These are phyloP conservation scores for Nannizzia gypsea DNA, from an alignment of 2,329 filamentous ascomycete species.

Conservation along the genomic window DNA sequence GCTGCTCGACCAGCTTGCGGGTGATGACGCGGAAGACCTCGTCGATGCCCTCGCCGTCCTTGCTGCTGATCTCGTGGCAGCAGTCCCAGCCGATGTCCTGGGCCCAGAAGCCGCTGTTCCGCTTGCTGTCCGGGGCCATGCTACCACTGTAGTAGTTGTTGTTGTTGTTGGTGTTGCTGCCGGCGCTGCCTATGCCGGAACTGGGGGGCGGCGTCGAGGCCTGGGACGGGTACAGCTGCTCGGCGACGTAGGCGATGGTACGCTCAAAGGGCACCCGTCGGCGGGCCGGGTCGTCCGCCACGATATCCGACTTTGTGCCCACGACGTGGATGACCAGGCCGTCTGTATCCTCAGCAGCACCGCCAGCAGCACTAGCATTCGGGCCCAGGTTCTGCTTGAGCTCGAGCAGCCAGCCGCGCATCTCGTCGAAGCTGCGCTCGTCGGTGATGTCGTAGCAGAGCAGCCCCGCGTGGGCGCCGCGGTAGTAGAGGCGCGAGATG, in stretches of 20 bases:
- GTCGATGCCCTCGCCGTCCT: constrained; percentile 88
- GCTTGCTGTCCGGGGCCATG: constrained; percentile 30
- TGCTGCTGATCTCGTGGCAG: constrained; percentile 91
- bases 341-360: constrained; percentile 22
- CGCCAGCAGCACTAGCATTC: constrained; percentile 28
- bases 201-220: constrained; percentile 57
- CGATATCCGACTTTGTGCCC: constrained; percentile 84
- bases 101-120: constrained; percentile 53
- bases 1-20: constrained; percentile 68
- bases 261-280: constrained; percentile 87
- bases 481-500: constrained; percentile 91
- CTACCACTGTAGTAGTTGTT: constrained; percentile 16
- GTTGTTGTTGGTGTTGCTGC: constrained; percentile 9
- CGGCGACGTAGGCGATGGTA: constrained; percentile 89
- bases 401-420: constrained; percentile 83
- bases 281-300: constrained; percentile 64
- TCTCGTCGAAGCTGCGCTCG: constrained; percentile 72
- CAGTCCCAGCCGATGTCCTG: constrained; percentile 93
- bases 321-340: constrained; percentile 79
- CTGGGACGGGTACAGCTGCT: constrained; percentile 67
- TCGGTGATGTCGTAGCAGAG: constrained; percentile 92
- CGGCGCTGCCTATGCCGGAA: constrained; percentile 35
- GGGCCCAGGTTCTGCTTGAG: constrained; percentile 59
- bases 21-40: constrained; percentile 90
- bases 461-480: constrained; percentile 85